Evolutionary conservation across 169 alveolate species (phyloP).

Genomic region (Plasmodium coatneyi): DNA sequence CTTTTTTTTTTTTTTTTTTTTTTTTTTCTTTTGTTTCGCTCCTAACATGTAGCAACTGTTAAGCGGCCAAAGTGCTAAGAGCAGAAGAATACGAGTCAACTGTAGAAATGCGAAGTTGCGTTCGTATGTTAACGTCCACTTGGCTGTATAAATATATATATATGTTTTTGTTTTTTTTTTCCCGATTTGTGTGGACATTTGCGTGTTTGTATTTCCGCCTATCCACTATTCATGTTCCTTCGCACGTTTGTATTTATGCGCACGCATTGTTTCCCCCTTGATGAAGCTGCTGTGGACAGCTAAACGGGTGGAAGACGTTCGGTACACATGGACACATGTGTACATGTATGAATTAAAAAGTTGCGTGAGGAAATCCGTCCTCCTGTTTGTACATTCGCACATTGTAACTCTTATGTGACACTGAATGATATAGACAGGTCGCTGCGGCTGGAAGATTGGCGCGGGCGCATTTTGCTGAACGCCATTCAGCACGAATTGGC

Average conservation of each 20-base stretch:
- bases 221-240: not conserved
- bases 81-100: not conserved
- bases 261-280: not conserved
- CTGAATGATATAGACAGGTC: not conserved
- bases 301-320: not conserved
- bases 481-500: not conserved
- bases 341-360: not conserved
- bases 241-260: not conserved
- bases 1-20: not conserved
- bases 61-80: not conserved
- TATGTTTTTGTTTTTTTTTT: too few species aligned
- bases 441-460: not conserved
- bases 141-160: not conserved
- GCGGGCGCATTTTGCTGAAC: not conserved
- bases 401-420: not conserved
- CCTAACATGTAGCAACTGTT: not conserved
- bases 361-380: not conserved
- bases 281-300: not conserved
- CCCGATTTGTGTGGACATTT: not conserved
- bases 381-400: not conserved
- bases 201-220: not conserved
- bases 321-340: not conserved
- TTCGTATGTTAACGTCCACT: not conserved
- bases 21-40: not conserved
- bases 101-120: not conserved